Evolutionary conservation across 2,329 filamentous ascomycete species (phyloP), one percentile per base, ranked within the genome.

Genomic region (Fusarium stilboides): DNA sequence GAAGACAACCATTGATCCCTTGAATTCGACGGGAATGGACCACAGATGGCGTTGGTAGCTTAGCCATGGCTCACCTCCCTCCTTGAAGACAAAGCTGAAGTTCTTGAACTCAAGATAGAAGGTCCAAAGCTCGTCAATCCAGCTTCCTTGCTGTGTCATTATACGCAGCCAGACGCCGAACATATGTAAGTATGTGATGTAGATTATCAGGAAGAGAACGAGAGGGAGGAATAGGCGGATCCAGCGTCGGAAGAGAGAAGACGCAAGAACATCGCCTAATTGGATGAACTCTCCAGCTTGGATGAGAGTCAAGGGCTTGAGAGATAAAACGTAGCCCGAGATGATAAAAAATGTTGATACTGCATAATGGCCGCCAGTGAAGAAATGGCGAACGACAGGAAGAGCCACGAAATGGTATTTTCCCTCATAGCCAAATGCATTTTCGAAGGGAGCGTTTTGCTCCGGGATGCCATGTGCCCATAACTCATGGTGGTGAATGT

Each of bases 41-140:
- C 88, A 91, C 4, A 87, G 74, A 67, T 91, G 89, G 28, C 81
- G 82, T 69, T 89, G 88, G 78, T 88, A 77, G 17, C 46, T 70
- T 26, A 79, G 50, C 81, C 87, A 90, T 13, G 86, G 84, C 12
- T 84, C 79, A 2, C 85, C 86, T 8, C 88, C 87, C 9, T 82
- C 82, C 42, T 86, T 85, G 78, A 88, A 92, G 39, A 91, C 75
- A 74, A 90, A 92, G 77, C 86, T 92, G 79, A 90, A 92, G 76
- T 91, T 91, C 75, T 92, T 92, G 74, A 87, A 81, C 74, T 92
- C 87, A 62, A 75, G 62, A 66, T 85, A 86, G 71, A 84, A 81
- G 8, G 76, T 69, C 79, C 84, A 86, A 2, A 88, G 63, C 70
- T 89, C 87, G 13, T 82, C 83, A 9, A 74, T 63, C 70, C 84